These are phyloP conservation scores for Petunia secreta DNA, from an alignment of 257 asterid genomes.

Conservation along the genomic window DNA sequence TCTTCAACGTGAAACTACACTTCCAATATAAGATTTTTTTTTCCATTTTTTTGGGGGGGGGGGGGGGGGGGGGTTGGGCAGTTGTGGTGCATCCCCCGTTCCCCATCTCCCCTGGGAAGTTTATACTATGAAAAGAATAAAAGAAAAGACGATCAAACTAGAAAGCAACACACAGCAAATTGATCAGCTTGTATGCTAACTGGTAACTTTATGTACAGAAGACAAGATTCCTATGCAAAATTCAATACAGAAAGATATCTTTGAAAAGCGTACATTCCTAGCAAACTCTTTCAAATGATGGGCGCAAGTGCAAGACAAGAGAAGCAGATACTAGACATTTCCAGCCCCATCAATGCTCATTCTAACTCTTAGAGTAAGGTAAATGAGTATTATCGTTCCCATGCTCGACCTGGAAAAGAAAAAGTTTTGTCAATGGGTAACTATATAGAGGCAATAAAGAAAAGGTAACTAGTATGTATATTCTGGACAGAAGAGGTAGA, in stretches of 20 bases:
- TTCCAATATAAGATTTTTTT: not conserved
- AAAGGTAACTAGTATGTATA: not conserved
- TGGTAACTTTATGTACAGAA: conserved; percentile 20
- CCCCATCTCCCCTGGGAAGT: not conserved
- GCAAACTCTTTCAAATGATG: conserved; percentile 10
- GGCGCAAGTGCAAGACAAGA: not conserved
- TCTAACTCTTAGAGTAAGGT: conserved; percentile 80
- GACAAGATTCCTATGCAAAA: conserved; percentile 16
- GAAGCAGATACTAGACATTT: conserved; percentile 10
- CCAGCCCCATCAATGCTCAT: conserved; percentile 51
- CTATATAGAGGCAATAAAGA: not conserved
- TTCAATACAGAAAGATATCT: conserved; percentile 10
- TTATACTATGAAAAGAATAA: not conserved
- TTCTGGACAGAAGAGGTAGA: not conserved
- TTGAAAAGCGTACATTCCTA: not conserved
- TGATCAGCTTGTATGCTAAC: not conserved
- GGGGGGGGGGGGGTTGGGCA: not conserved
- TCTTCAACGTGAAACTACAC: not conserved
- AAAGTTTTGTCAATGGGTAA: conserved; percentile 24
- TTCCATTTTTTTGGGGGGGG: not conserved
- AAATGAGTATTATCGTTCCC: conserved; percentile 89
- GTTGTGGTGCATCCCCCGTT: not conserved
- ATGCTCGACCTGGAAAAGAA: conserved; percentile 71
- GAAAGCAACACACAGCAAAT: conserved; percentile 7
- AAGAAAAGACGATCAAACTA: not conserved